Conservation (phyloP, 1,139 yeast species). For the Yamadazyma membranifaciens region DNA sequence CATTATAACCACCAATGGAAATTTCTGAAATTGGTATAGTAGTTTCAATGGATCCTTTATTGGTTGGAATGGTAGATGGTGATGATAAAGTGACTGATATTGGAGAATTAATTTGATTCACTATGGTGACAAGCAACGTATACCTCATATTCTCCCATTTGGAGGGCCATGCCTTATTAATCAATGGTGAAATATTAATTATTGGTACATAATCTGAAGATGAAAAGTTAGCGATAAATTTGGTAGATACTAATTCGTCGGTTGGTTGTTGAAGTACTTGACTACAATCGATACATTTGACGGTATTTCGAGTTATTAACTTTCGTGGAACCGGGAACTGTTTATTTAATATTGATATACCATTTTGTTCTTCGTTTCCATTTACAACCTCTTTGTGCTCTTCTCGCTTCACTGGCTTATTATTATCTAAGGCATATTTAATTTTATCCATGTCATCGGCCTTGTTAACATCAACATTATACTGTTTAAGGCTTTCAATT, state of each 20-base stretch:
- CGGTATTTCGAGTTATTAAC: constrained; percentile 24
- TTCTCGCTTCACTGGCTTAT: neutral
- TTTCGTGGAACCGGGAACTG: constrained; percentile 24
- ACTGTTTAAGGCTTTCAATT: constrained; percentile 13
- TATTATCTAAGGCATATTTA: neutral
- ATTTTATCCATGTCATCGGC: constrained; percentile 6
- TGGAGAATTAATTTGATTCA: constrained; percentile 28
- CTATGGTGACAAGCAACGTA: constrained; percentile 25
- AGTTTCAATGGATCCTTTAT: constrained; percentile 12
- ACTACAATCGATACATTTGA: constrained; percentile 30
- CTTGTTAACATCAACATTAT: constrained; percentile 12
- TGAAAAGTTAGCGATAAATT: constrained; percentile 28
- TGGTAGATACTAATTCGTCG: constrained; percentile 27
- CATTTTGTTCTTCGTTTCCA: neutral
- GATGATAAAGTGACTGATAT: constrained; percentile 14
- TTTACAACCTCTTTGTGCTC: neutral
- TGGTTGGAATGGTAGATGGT: constrained; percentile 9
- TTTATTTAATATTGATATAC: constrained; percentile 1
- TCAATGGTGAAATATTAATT: constrained; percentile 15
- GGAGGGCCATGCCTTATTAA: constrained; percentile 9
- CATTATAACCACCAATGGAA: constrained; percentile 16
- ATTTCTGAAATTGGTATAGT: constrained; percentile 28
- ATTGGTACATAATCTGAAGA: constrained; percentile 37
- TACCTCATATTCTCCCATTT: constrained; percentile 13
- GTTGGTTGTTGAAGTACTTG: constrained; percentile 26